Conservation (phyloP, 2,329 filamentous ascomycete species). For the Epichloe hybrida region DNA sequence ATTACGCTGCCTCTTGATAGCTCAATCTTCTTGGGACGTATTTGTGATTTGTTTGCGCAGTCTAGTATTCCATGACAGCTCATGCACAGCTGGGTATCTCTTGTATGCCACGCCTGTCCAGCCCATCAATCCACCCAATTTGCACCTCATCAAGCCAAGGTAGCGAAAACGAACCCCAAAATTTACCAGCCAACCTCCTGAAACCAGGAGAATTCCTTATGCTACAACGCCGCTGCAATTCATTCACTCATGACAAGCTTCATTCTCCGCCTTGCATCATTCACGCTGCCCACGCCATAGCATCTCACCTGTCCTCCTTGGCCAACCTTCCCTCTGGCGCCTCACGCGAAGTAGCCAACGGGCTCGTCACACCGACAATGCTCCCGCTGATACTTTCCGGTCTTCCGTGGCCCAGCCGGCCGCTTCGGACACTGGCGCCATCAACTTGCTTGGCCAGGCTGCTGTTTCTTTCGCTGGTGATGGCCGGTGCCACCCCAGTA, state of each 20-base stretch:
- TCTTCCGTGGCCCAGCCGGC: slow-evolving; percentile 59
- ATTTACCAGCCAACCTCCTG: background rate
- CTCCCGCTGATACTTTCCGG: slow-evolving; percentile 74
- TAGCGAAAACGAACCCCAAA: background rate
- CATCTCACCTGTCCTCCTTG: slow-evolving; percentile 17
- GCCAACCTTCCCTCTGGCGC: slow-evolving; percentile 23
- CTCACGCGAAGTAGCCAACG: slow-evolving; percentile 45
- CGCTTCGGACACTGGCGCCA: slow-evolving; percentile 66
- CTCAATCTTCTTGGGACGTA: background rate
- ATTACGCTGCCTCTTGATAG: background rate
- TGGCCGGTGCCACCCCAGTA: slow-evolving; percentile 50
- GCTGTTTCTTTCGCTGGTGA: slow-evolving; percentile 67
- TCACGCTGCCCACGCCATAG: slow-evolving; percentile 8
- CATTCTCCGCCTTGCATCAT: background rate
- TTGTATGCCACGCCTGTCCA: slow-evolving; percentile 1
- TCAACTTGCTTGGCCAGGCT: slow-evolving; percentile 61
- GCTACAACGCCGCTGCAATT: background rate
- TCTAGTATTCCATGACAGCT: slow-evolving; percentile 1
- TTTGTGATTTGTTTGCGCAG: background rate
- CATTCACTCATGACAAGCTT: slow-evolving; percentile 2
- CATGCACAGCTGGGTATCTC: slow-evolving; percentile 7
- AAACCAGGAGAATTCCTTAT: background rate
- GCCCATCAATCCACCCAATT: background rate
- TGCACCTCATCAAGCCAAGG: background rate
- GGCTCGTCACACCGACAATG: slow-evolving; percentile 48